These are phyloP conservation scores for Singerocomus inundabilis DNA, from an alignment of 1,284 basidiomycete species.

Conservation along the genomic window DNA sequence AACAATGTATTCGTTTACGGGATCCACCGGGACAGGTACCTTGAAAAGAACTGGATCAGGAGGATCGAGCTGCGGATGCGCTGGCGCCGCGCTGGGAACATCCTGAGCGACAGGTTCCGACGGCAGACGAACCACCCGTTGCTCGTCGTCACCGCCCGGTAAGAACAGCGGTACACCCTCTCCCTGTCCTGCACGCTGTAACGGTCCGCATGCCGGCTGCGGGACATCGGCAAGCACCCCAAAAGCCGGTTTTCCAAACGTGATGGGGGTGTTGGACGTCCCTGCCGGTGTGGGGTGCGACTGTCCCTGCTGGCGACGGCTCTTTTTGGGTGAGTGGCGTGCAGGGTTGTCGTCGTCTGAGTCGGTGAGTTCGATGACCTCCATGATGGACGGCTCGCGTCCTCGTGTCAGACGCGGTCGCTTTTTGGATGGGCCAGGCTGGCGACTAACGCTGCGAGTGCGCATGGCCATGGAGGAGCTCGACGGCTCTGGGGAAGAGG, in stretches of 20 bases:
- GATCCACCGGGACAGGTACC: slow-evolving; percentile 6
- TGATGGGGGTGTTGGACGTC: background rate
- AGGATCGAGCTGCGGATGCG: background rate
- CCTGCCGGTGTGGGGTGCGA: background rate
- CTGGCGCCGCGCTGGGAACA: background rate
- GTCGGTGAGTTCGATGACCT: slow-evolving; percentile 32
- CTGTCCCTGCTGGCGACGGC: slow-evolving; percentile 1
- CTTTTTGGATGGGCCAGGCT: slow-evolving; percentile 20
- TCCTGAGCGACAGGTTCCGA: background rate
- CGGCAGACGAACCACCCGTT: background rate
- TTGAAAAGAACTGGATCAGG: slow-evolving; percentile 3
- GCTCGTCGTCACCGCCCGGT: slow-evolving; percentile 15
- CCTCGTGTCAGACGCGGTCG: slow-evolving; percentile 5
- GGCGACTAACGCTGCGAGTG: slow-evolving; percentile 20
- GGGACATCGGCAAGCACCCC: slow-evolving; percentile 6
- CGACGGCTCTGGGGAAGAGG: slow-evolving; percentile 30
- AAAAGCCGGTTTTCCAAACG: slow-evolving; percentile 12
- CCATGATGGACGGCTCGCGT: slow-evolving; percentile 8
- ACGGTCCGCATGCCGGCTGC: slow-evolving; percentile 11
- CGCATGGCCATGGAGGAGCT: slow-evolving; percentile 7
- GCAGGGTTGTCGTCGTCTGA: slow-evolving; percentile 22
- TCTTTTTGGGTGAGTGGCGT: background rate
- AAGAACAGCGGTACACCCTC: slow-evolving; percentile 21
- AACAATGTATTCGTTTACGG: slow-evolving; percentile 33
- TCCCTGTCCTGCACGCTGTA: background rate